Percentiles rank a stretch among this genome's conserved stretches.
phyloP scores from a whole-genome alignment of 768 basidiomycete genomes.

The Lentinula sp. region DNA sequence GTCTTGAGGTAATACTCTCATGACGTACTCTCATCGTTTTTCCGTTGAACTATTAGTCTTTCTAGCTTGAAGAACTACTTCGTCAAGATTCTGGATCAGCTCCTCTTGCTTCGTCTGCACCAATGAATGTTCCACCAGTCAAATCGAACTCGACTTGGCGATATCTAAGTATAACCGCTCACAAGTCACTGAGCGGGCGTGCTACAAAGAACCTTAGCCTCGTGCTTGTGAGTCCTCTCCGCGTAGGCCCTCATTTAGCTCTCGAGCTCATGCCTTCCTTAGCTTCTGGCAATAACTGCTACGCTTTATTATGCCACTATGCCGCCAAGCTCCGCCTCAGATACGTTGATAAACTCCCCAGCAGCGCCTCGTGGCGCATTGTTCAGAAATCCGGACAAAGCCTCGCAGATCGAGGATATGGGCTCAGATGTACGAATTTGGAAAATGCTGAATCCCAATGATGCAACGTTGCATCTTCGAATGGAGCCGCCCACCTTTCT shows the following conservation, averaged over 20 bases:
- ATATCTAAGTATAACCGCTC: conserved; percentile 31
- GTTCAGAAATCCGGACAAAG: conserved; percentile 10
- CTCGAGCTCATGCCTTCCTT: conserved; percentile 1
- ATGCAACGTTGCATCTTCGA: conserved; percentile 63
- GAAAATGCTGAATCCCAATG: conserved; percentile 69
- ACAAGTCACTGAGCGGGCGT: conserved; percentile 55
- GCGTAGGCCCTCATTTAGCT: conserved; percentile 6
- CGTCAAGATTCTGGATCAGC: conserved; percentile 59
- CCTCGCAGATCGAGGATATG: conserved; percentile 8
- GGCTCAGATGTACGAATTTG: conserved; percentile 63
- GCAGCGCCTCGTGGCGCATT: conserved; percentile 18
- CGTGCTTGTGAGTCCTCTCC: conserved; percentile 49
- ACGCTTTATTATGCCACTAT: conserved; percentile 71
- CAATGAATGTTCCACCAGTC: conserved; percentile 21
- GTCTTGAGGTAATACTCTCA: conserved; percentile 57
- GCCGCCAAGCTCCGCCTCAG: conserved; percentile 26
- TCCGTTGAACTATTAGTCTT: conserved; percentile 3
- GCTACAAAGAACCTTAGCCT: conserved; percentile 76
- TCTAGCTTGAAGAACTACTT: conserved; percentile 79
- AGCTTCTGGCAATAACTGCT: conserved; percentile 76
- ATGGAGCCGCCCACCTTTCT: conserved; percentile 78
- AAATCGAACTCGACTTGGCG: conserved; percentile 38
- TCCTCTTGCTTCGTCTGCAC: conserved; percentile 27
- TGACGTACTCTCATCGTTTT: background rate
- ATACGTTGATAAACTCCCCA: conserved; percentile 13